Conservation (phyloP, 1,284 basidiomycete genomes). For the Tylopilus sp. region DNA sequence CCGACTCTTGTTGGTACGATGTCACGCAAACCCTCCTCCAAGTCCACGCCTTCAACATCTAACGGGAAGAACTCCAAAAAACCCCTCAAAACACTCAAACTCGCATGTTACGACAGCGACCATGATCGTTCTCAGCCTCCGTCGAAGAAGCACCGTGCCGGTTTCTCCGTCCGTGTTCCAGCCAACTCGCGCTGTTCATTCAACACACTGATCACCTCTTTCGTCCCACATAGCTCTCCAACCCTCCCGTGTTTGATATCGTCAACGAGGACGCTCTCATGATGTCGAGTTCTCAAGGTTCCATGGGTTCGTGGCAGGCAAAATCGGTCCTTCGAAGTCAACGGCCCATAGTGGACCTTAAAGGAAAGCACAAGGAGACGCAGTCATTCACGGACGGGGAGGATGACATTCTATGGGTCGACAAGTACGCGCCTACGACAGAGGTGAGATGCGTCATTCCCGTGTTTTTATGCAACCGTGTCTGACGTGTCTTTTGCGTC, state of each 20-base stretch:
- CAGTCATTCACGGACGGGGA: conserved; percentile 5
- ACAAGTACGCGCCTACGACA: conserved; percentile 75
- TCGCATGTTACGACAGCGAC: conserved; percentile 37
- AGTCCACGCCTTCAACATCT: conserved; percentile 14
- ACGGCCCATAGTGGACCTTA: conserved; percentile 36
- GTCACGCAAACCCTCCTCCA: conserved; percentile 33
- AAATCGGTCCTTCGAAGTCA: conserved; percentile 11
- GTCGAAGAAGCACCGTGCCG: conserved; percentile 50
- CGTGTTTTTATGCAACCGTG: background rate
- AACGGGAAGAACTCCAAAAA: conserved; percentile 28
- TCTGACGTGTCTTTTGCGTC: conserved; percentile 1
- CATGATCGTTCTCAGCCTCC: conserved; percentile 31
- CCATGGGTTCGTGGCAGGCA: conserved; percentile 3
- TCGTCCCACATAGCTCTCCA: conserved; percentile 42
- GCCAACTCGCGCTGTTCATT: background rate
- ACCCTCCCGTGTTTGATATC: conserved; percentile 49
- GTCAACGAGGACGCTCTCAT: conserved; percentile 28
- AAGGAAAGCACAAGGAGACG: conserved; percentile 60
- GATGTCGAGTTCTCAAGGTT: conserved; percentile 21
- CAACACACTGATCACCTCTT: background rate
- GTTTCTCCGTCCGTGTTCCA: conserved; percentile 20
- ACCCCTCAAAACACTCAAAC: conserved; percentile 51
- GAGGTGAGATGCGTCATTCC: conserved; percentile 60
- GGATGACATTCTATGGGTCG: conserved; percentile 79
- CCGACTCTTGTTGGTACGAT: conserved; percentile 12